A percentile compares a stretch with the other conserved stretches of the same genome.
phyloP scores from a whole-genome alignment of 192 early-diverging fungal species.

The Jimgerdemannia lactiflua region DNA sequence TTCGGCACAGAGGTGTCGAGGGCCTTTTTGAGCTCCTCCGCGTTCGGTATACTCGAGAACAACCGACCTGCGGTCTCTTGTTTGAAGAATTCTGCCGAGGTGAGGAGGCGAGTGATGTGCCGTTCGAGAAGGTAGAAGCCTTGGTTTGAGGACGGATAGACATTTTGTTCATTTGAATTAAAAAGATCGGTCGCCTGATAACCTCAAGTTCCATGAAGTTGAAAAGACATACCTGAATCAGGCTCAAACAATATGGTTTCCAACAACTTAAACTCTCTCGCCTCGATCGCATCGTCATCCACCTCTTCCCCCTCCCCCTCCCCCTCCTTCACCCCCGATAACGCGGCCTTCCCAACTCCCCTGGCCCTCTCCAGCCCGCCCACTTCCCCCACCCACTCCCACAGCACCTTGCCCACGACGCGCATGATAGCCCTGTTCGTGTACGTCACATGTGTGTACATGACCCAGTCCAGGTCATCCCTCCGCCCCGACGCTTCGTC shows the following conservation, averaged over 20 bases:
- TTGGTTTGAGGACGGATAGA: neutral
- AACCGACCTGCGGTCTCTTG: neutral
- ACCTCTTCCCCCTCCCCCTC: neutral
- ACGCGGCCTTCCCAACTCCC: constrained; percentile 21
- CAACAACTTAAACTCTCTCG: neutral
- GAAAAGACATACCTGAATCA: neutral
- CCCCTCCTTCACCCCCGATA: constrained; percentile 18
- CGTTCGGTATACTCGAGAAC: neutral
- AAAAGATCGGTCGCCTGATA: neutral
- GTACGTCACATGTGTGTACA: constrained; percentile 91
- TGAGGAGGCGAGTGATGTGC: constrained; percentile 5
- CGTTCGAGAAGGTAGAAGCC: constrained; percentile 17
- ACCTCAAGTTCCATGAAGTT: neutral
- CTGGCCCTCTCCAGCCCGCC: constrained; percentile 39
- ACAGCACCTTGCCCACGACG: constrained; percentile 85
- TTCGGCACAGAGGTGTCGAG: neutral
- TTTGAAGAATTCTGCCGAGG: neutral
- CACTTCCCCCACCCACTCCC: constrained; percentile 83
- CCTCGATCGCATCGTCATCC: neutral
- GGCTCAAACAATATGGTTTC: neutral
- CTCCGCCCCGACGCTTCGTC: constrained; percentile 46
- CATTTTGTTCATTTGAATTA: too few relatives aligned
- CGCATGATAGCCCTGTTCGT: constrained; percentile 97
- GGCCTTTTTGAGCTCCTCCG: neutral
- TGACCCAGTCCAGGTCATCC: constrained; percentile 82